Conservation (phyloP, 2,329 filamentous ascomycete genomes). For the Alternaria postmessia region DNA sequence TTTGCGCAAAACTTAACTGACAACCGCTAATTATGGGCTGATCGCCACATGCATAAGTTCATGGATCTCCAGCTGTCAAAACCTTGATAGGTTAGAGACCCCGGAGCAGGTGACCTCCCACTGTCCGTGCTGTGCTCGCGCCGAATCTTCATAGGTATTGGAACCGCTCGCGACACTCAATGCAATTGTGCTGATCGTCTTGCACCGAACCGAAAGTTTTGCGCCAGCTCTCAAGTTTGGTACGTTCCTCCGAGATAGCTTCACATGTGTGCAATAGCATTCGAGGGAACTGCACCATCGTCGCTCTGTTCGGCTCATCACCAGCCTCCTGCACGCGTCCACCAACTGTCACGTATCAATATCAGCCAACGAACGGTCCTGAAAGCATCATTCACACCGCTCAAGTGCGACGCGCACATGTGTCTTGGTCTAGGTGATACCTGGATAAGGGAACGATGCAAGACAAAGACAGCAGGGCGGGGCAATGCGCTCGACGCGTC, state of each 20-base stretch:
- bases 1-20: neutral
- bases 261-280: neutral
- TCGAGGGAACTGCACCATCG: neutral
- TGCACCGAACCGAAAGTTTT: neutral
- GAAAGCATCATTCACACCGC: neutral
- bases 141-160: neutral
- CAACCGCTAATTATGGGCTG: neutral
- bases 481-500: too few relatives aligned
- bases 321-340: neutral
- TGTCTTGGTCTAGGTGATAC: neutral
- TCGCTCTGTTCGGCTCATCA: neutral
- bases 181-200: neutral
- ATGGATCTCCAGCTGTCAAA: neutral
- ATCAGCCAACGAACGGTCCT: neutral
- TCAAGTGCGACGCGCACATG: neutral
- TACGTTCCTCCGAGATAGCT: neutral
- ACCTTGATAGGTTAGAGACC: neutral
- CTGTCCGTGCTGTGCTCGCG: neutral
- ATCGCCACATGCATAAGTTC: neutral
- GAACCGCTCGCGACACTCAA: neutral
- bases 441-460: neutral
- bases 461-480: neutral
- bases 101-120: neutral
- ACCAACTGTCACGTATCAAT: neutral
- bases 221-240: neutral